Evolutionary conservation across 2,329 filamentous ascomycete genomes (phyloP).

Genomic region (Coleophoma crateriformis): DNA sequence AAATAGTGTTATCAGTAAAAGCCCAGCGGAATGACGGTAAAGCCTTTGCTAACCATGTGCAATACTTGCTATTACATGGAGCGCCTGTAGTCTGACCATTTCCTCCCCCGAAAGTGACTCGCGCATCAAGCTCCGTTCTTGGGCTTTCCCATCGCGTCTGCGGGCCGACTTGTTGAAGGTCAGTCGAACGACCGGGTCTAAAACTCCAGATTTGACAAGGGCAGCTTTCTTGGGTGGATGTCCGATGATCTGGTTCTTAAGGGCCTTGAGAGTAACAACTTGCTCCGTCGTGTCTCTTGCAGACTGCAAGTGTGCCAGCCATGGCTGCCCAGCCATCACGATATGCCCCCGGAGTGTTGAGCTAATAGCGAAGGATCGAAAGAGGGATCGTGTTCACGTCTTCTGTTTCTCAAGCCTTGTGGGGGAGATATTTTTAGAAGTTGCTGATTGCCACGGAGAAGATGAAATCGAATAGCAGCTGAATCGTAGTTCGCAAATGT

Average conservation of each 20-base stretch:
- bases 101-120: slow-evolving; percentile 54
- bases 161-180: slow-evolving; percentile 33
- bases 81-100: slow-evolving; percentile 67
- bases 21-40: not conserved
- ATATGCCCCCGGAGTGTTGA: not conserved
- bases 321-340: slow-evolving; percentile 33
- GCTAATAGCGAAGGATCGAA: no score
- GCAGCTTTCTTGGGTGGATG: slow-evolving; percentile 81
- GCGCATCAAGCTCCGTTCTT: slow-evolving; percentile 34
- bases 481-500: no score
- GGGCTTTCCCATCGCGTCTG: slow-evolving; percentile 41
- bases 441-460: no score
- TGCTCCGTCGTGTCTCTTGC: slow-evolving; percentile 47
- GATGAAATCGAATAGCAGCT: no score
- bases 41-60: slow-evolving; percentile 60
- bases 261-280: slow-evolving; percentile 55
- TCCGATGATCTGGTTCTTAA: slow-evolving; percentile 89
- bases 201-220: slow-evolving; percentile 65
- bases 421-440: no score
- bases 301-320: slow-evolving; percentile 51
- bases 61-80: slow-evolving; percentile 79
- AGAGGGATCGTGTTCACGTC: no score
- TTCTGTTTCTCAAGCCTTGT: no score
- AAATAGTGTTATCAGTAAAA: slow-evolving; percentile 6
- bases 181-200: slow-evolving; percentile 54